Percentiles rank a stretch among this genome's conserved stretches.
phyloP scores from a whole-genome alignment of 1,284 basidiomycete species.

The Moesziomyces globuligerus region DNA sequence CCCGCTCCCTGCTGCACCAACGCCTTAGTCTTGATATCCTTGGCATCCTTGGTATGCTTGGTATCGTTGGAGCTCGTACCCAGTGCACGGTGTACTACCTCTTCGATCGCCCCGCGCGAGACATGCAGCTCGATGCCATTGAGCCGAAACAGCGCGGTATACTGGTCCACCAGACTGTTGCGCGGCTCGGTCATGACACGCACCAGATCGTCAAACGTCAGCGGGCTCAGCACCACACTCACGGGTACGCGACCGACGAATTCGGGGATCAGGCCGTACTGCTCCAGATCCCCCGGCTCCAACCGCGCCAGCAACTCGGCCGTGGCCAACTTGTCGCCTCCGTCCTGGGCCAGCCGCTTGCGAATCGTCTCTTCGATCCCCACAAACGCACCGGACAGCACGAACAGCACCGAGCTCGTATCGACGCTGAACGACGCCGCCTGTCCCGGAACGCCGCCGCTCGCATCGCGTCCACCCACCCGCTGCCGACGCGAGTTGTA shows the following conservation, averaged over 20 bases:
- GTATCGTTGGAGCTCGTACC: constrained; percentile 9
- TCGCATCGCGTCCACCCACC: too few species aligned
- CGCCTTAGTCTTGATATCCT: background rate
- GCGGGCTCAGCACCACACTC: constrained; percentile 80
- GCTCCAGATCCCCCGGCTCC: constrained; percentile 74
- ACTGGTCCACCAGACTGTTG: constrained; percentile 89
- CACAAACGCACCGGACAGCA: constrained; percentile 85
- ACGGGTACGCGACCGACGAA: constrained; percentile 90
- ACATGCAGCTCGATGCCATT: constrained; percentile 55
- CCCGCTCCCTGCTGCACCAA: background rate
- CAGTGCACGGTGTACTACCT: constrained; percentile 67
- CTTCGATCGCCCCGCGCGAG: constrained; percentile 8
- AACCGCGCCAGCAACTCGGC: constrained; percentile 19
- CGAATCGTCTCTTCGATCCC: constrained; percentile 80
- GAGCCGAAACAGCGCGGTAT: constrained; percentile 77
- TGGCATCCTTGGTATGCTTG: too few species aligned
- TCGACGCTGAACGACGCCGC: constrained; percentile 79
- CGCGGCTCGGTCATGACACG: constrained; percentile 89
- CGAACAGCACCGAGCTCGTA: constrained; percentile 72
- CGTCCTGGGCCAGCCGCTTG: constrained; percentile 8
- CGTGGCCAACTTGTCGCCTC: background rate
- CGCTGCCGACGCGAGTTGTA: constrained; percentile 17
- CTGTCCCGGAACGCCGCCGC: background rate
- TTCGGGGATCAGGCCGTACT: constrained; percentile 90
- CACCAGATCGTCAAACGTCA: constrained; percentile 80